Percentiles rank a stretch among this genome's conserved stretches.
Conservation (phyloP, 495 filamentous ascomycete species). For the Penicillium maclennaniae region DNA sequence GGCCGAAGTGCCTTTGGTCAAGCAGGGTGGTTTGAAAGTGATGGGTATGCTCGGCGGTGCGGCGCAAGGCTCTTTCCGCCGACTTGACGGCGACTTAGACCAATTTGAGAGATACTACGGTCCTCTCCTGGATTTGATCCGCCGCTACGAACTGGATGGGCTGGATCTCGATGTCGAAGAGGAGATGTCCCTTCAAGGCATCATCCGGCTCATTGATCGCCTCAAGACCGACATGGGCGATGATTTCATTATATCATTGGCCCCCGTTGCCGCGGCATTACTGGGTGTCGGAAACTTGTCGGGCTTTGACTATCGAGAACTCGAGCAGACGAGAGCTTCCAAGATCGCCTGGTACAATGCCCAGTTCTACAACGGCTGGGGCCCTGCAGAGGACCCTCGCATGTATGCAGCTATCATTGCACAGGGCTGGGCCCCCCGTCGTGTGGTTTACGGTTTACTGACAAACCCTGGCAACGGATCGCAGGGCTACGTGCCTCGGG, state of each 20-base stretch:
- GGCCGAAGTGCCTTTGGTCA: conserved; percentile 64
- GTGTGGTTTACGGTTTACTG: conserved; percentile 68
- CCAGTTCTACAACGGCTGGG: conserved; percentile 85
- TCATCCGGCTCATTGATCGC: conserved; percentile 66
- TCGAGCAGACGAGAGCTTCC: conserved; percentile 60
- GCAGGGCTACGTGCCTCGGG: conserved; percentile 52
- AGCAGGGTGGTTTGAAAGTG: conserved; percentile 63
- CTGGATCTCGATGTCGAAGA: conserved; percentile 86
- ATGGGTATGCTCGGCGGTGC: conserved; percentile 84
- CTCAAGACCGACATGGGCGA: conserved; percentile 68
- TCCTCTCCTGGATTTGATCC: conserved; percentile 58
- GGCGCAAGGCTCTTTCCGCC: conserved; percentile 63
- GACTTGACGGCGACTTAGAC: conserved; percentile 54
- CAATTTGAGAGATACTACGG: conserved; percentile 66
- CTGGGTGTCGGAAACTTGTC: conserved; percentile 58
- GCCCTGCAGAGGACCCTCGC: conserved; percentile 53
- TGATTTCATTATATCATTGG: conserved; percentile 69
- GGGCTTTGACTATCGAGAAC: conserved; percentile 67
- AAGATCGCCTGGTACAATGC: conserved; percentile 78
- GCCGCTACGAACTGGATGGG: conserved; percentile 57
- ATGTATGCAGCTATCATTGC: conserved; percentile 63
- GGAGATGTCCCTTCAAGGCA: conserved; percentile 62
- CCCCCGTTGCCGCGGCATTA: conserved; percentile 74
- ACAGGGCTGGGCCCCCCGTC: conserved; percentile 59
- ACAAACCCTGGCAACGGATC: conserved; percentile 66